Evolutionary conservation across 257 asterid genomes (phyloP).

Genomic region (Ballota nigra): DNA sequence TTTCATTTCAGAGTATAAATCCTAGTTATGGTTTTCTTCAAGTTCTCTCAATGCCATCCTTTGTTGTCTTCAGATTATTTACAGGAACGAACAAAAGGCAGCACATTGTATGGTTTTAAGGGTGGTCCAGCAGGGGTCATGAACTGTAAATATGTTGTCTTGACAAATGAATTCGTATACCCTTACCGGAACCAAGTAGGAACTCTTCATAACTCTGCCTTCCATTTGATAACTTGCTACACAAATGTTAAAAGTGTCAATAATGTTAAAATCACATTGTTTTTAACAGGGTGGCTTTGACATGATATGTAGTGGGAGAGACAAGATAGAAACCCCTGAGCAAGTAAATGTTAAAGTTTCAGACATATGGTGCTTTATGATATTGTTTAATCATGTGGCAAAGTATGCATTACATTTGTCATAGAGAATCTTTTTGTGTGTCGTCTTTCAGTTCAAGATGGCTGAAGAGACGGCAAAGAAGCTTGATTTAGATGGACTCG

Average conservation of each 20-base stretch:
- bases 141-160: conserved; percentile 57
- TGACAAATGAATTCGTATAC: conserved; percentile 55
- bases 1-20: background rate
- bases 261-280: background rate
- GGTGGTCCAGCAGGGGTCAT: conserved; percentile 89
- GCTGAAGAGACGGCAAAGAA: conserved; percentile 68
- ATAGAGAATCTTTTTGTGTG: background rate
- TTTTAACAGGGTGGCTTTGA: conserved; percentile 73
- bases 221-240: background rate
- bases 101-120: conserved; percentile 70
- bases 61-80: conserved; percentile 48
- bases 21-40: background rate
- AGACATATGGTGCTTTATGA: background rate
- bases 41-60: background rate
- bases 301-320: conserved; percentile 84
- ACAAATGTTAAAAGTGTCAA: background rate
- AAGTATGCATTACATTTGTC: background rate
- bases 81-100: conserved; percentile 67
- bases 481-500: conserved; percentile 81
- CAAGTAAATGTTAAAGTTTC: conserved; percentile 40
- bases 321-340: conserved; percentile 86
- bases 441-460: conserved; percentile 59
- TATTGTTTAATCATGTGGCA: background rate
- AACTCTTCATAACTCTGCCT: background rate
- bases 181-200: conserved; percentile 75